Conservation (phyloP, 2,329 filamentous ascomycete species). For the Achaetomium macrosporum region DNA sequence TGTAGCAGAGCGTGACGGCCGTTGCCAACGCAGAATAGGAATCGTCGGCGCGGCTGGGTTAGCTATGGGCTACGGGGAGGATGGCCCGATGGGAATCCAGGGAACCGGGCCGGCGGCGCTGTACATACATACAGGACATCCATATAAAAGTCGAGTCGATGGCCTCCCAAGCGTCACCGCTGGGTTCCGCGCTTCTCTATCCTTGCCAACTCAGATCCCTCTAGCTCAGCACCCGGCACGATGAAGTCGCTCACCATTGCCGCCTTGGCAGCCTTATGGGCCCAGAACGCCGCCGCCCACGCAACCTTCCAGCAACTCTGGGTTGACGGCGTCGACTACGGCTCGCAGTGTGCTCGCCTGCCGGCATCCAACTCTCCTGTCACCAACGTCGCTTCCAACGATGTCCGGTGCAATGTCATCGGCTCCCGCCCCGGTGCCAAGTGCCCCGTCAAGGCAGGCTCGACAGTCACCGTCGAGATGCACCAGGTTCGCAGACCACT, state of each 20-base stretch:
- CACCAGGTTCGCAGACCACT: slow-evolving; percentile 36
- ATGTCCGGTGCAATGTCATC: slow-evolving; percentile 42
- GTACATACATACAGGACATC: no score
- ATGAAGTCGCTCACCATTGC: slow-evolving; percentile 34
- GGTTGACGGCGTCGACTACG: slow-evolving; percentile 40
- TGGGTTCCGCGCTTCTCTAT: background rate
- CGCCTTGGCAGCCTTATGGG: slow-evolving; percentile 31
- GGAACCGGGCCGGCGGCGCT: background rate
- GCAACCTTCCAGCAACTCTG: slow-evolving; percentile 49
- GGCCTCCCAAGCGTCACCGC: background rate
- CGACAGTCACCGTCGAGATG: slow-evolving; percentile 51
- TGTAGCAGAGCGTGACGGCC: background rate
- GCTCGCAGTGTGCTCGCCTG: slow-evolving; percentile 41
- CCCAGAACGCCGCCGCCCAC: slow-evolving; percentile 38
- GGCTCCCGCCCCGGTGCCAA: slow-evolving; percentile 34
- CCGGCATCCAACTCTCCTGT: slow-evolving; percentile 48
- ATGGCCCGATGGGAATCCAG: background rate
- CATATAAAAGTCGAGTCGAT: slow-evolving; percentile 4
- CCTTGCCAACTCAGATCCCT: background rate
- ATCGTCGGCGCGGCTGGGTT: background rate
- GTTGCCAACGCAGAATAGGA: background rate
- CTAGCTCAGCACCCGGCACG: background rate
- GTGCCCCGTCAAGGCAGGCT: slow-evolving; percentile 43
- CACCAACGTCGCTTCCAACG: slow-evolving; percentile 36
- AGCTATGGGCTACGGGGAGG: background rate